phyloP scores from a whole-genome alignment of 2,329 filamentous ascomycete genomes.

The Bretziella fagacearum region DNA sequence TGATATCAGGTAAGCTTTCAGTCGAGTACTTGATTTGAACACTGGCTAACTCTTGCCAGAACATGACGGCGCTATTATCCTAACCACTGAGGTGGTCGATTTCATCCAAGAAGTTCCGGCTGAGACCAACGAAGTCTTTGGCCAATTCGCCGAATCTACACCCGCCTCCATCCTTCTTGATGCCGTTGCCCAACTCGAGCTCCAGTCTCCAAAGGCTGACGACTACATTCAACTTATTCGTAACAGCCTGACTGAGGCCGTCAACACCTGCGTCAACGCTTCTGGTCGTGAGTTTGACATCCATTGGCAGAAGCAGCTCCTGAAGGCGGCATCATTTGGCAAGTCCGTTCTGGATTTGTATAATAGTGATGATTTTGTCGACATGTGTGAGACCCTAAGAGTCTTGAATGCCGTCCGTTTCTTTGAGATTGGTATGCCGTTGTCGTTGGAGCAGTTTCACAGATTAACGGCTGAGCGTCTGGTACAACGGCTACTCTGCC shows the following conservation, averaged over 20 bases:
- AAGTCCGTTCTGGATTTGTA: slow-evolving; percentile 96
- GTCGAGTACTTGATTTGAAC: slow-evolving; percentile 12
- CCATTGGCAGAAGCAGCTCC: slow-evolving; percentile 84
- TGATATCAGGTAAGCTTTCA: slow-evolving; percentile 53
- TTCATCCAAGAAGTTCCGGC: slow-evolving; percentile 88
- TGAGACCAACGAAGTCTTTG: slow-evolving; percentile 76
- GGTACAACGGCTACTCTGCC: slow-evolving; percentile 70
- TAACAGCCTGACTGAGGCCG: slow-evolving; percentile 72
- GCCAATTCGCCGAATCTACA: slow-evolving; percentile 72
- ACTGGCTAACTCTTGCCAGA: slow-evolving; percentile 24
- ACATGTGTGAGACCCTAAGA: slow-evolving; percentile 87
- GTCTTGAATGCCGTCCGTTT: slow-evolving; percentile 85
- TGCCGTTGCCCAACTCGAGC: slow-evolving; percentile 76
- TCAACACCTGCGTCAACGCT: slow-evolving; percentile 84
- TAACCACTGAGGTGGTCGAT: slow-evolving; percentile 91
- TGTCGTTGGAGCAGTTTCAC: slow-evolving; percentile 89
- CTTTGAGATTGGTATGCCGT: slow-evolving; percentile 74
- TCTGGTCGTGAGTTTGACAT: slow-evolving; percentile 81
- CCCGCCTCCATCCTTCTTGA: slow-evolving; percentile 86
- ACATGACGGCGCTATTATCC: slow-evolving; percentile 69
- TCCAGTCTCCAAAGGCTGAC: slow-evolving; percentile 90
- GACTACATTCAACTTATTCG: slow-evolving; percentile 94
- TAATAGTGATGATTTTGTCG: slow-evolving; percentile 96
- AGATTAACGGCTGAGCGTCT: slow-evolving; percentile 77
- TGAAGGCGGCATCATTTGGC: slow-evolving; percentile 94